Evolutionary conservation across 192 early-diverging fungal species (phyloP).

Genomic region (Linderina pennispora): DNA sequence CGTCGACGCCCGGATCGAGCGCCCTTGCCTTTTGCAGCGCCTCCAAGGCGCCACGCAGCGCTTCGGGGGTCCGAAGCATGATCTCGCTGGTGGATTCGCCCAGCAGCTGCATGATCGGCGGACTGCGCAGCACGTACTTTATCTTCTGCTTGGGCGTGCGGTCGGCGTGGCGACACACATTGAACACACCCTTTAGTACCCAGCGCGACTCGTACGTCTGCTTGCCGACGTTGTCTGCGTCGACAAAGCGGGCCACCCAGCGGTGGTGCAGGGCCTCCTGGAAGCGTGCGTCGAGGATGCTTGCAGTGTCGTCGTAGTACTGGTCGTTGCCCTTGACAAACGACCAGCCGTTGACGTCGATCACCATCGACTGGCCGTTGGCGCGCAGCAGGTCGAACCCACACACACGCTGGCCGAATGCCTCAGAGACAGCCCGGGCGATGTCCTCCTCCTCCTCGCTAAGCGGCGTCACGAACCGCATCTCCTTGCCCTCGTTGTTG

Average conservation of each 20-base stretch:
- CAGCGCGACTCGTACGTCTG: slow-evolving; percentile 70
- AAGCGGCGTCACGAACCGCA: slow-evolving; percentile 86
- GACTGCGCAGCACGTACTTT: slow-evolving; percentile 74
- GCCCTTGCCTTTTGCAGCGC: slow-evolving; percentile 58
- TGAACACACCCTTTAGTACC: slow-evolving; percentile 89
- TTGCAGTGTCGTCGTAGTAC: slow-evolving; percentile 85
- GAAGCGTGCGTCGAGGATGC: slow-evolving; percentile 71
- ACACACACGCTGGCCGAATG: slow-evolving; percentile 93
- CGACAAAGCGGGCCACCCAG: slow-evolving; percentile 52
- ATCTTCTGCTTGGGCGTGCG: slow-evolving; percentile 97
- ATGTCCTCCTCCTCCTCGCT: slow-evolving; percentile 71
- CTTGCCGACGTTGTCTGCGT: slow-evolving; percentile 44
- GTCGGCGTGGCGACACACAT: slow-evolving; percentile 91
- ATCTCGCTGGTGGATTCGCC: slow-evolving; percentile 66
- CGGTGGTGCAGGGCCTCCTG: slow-evolving; percentile 57
- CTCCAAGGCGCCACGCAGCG: slow-evolving; percentile 53
- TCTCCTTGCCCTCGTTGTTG: slow-evolving; percentile 96
- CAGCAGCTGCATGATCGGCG: slow-evolving; percentile 67
- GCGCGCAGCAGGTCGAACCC: slow-evolving; percentile 92
- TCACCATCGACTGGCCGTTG: slow-evolving; percentile 72
- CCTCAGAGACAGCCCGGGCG: slow-evolving; percentile 61
- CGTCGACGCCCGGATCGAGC: too few species aligned
- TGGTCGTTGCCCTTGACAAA: slow-evolving; percentile 96
- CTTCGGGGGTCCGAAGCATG: slow-evolving; percentile 60
- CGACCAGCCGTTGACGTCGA: slow-evolving; percentile 99